These are phyloP conservation scores for Boletus subparvulus DNA, from an alignment of 768 basidiomycete species.

Conservation along the genomic window DNA sequence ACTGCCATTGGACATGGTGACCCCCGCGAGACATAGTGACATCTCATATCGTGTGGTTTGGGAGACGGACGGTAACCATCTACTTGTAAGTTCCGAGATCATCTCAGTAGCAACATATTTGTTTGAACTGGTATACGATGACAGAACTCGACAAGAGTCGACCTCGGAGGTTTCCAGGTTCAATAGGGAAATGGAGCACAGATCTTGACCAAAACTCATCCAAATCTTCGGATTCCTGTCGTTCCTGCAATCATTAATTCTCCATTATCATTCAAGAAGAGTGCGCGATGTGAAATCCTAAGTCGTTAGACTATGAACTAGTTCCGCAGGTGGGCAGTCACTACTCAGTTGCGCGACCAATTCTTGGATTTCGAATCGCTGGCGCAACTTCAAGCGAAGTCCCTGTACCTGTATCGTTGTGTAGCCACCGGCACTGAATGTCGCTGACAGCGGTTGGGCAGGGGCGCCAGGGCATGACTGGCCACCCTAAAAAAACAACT, in stretches of 20 bases:
- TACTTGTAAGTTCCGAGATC: neutral
- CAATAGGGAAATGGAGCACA: neutral
- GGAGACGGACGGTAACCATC: neutral
- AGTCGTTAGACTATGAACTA: no score
- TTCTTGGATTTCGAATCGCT: neutral
- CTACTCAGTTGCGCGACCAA: neutral
- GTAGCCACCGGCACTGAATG: neutral
- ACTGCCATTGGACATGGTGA: no score
- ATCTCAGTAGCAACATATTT: neutral
- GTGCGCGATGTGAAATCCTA: neutral
- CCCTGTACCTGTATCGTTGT: neutral
- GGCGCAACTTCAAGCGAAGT: neutral
- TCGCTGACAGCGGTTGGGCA: neutral
- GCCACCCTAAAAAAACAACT: neutral
- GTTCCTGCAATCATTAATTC: neutral
- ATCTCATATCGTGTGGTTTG: no score
- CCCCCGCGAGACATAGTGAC: no score
- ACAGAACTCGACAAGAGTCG: neutral
- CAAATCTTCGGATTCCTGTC: neutral
- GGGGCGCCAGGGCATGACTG: neutral
- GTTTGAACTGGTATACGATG: neutral
- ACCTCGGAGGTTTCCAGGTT: neutral
- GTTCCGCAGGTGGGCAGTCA: no score
- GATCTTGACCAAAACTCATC: neutral
- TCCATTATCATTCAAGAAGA: neutral